phyloP scores from a whole-genome alignment of 2,329 filamentous ascomycete genomes.

The Epichloe gansuensis region DNA sequence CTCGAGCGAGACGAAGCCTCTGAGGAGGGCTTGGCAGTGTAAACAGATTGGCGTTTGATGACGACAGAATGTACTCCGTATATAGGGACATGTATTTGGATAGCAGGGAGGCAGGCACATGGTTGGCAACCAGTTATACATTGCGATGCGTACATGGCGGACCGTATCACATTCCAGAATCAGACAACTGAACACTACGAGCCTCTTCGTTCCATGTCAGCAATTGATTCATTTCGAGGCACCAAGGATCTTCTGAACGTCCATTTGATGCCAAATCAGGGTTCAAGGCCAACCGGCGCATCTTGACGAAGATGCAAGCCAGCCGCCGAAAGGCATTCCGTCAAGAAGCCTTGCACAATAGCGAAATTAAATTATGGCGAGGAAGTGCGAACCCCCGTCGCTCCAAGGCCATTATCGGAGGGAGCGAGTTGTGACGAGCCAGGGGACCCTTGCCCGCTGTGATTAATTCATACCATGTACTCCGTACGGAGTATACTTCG shows the following conservation, averaged over 20 bases:
- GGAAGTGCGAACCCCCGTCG: not conserved
- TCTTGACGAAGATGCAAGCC: too few relatives aligned
- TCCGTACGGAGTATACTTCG: too few relatives aligned
- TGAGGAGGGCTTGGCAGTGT: conserved; percentile 32
- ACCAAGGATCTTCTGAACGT: too few relatives aligned
- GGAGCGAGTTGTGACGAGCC: not conserved
- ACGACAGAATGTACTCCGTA: not conserved
- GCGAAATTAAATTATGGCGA: not conserved
- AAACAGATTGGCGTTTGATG: conserved; percentile 6
- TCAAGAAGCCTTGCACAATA: too few relatives aligned
- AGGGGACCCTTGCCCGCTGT: not conserved
- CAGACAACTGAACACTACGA: too few relatives aligned
- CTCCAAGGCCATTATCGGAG: not conserved
- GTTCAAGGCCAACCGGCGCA: too few relatives aligned
- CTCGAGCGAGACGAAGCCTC: conserved; percentile 42
- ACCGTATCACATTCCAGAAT: not conserved
- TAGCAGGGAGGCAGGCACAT: not conserved
- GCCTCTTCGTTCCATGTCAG: too few relatives aligned
- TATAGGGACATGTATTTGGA: not conserved
- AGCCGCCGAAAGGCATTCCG: too few relatives aligned
- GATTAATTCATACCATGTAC: too few relatives aligned
- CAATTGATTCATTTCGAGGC: too few relatives aligned
- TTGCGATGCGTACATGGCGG: not conserved
- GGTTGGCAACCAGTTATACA: not conserved
- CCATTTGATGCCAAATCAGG: too few relatives aligned